Conservation (phyloP, 129 eudicot species). For the Lonicera japonica region DNA sequence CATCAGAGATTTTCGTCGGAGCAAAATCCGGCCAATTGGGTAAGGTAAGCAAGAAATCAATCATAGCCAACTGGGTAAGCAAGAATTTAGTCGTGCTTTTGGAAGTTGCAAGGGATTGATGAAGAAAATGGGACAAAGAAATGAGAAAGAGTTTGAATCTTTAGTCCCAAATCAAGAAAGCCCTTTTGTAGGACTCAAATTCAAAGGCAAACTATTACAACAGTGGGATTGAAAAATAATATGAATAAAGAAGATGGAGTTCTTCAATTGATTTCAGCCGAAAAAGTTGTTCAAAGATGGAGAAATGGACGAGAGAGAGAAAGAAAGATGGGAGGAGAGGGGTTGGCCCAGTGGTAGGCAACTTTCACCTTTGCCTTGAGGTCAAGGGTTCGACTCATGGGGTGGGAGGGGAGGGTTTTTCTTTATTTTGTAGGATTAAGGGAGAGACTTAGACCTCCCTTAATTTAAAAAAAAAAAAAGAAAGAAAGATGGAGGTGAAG, state of each 20-base stretch:
- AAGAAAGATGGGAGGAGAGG: too few species aligned
- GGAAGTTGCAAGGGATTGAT: conserved; percentile 70
- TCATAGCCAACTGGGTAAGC: too few species aligned
- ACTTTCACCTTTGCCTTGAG: too few species aligned
- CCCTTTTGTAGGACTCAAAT: conserved; percentile 1
- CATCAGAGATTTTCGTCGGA: conserved; percentile 8
- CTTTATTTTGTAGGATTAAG: too few species aligned
- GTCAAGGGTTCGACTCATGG: too few species aligned
- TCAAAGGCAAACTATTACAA: conserved; percentile 34
- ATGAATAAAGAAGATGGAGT: conserved; percentile 61
- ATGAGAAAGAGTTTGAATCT: conserved; percentile 31
- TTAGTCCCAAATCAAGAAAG: conserved; percentile 48
- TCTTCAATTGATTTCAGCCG: conserved; percentile 57
- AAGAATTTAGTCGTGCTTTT: conserved; percentile 84
- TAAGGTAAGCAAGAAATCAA: conserved; percentile 24
- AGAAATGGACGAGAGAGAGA: too few species aligned
- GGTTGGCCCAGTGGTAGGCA: too few species aligned
- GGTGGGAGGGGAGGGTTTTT: too few species aligned
- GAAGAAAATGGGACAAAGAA: conserved; percentile 57
- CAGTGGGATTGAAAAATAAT: conserved; percentile 46
- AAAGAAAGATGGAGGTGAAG: too few species aligned
- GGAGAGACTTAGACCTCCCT: too few species aligned
- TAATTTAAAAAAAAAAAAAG: too few species aligned
- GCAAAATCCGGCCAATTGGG: background rate
- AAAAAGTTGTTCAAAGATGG: conserved; percentile 82